phyloP scores from a whole-genome alignment of 2,329 filamentous ascomycete species.

The Calonectria pseudoreteaudii region DNA sequence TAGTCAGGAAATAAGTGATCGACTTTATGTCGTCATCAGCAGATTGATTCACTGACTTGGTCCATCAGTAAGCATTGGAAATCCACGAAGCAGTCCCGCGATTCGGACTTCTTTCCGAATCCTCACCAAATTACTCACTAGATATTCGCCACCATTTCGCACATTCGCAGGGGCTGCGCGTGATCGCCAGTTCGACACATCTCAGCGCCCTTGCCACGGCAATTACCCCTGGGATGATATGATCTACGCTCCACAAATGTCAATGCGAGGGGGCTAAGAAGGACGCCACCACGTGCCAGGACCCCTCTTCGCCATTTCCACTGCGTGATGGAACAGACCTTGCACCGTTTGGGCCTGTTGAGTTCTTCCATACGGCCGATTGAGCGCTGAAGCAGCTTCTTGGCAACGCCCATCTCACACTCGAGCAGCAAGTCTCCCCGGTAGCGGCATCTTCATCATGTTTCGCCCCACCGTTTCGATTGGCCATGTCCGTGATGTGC shows the following conservation, averaged over 20 bases:
- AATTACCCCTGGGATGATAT: neutral
- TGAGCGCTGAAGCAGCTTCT: neutral
- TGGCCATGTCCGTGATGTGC: neutral
- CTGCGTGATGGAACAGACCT: neutral
- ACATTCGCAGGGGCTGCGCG: neutral
- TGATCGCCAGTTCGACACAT: neutral
- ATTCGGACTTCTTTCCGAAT: neutral
- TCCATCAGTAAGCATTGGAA: neutral
- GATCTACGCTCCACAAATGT: neutral
- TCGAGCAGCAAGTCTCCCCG: neutral
- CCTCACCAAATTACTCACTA: neutral
- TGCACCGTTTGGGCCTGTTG: neutral
- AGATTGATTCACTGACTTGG: neutral
- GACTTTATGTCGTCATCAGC: neutral
- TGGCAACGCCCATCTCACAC: neutral
- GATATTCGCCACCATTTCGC: neutral
- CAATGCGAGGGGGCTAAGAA: neutral
- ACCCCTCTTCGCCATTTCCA: neutral
- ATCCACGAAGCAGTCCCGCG: neutral
- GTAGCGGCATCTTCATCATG: neutral
- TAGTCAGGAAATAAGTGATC: neutral
- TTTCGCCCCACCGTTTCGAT: neutral
- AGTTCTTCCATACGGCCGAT: neutral
- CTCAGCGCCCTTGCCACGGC: neutral
- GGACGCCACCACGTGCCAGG: neutral